Evolutionary conservation across 2,329 filamentous ascomycete genomes (phyloP).

Genomic region (Leptographium galeiforme): DNA sequence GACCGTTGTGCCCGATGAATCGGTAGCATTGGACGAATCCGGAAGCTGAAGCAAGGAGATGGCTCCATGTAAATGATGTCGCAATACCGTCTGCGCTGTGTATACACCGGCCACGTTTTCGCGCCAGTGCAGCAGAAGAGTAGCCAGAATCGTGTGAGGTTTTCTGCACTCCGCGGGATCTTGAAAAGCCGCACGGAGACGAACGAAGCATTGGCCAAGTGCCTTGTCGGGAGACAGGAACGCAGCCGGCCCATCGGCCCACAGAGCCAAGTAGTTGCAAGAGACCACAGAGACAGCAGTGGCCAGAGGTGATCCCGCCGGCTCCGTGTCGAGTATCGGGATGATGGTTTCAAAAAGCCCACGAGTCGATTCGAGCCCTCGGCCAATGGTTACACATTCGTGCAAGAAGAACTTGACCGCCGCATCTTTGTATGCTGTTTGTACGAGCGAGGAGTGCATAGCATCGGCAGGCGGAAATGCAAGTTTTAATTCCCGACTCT

Average conservation of each 20-base stretch:
- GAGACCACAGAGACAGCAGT: neutral
- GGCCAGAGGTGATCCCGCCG: neutral
- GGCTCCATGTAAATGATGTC: neutral
- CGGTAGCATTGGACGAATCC: neutral
- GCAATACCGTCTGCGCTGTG: neutral
- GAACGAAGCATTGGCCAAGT: neutral
- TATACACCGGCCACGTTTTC: neutral
- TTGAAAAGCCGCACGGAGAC: neutral
- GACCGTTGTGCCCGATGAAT: neutral
- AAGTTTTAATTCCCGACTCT: neutral
- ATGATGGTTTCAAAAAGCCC: constrained; percentile 1
- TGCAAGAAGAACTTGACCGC: neutral
- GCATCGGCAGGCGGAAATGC: neutral
- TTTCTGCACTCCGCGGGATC: neutral
- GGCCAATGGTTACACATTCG: constrained; percentile 1
- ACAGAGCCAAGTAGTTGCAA: neutral
- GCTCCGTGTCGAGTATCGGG: neutral
- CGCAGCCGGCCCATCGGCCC: neutral
- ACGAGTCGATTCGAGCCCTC: constrained; percentile 1
- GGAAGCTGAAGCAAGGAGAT: neutral
- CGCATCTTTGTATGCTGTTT: neutral
- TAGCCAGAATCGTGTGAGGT: neutral
- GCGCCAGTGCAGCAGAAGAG: constrained; percentile 1
- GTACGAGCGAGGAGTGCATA: neutral
- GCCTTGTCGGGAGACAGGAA: neutral